These are phyloP conservation scores for Penstemon newberryi DNA, from an alignment of 257 asterid species.

Conservation along the genomic window DNA sequence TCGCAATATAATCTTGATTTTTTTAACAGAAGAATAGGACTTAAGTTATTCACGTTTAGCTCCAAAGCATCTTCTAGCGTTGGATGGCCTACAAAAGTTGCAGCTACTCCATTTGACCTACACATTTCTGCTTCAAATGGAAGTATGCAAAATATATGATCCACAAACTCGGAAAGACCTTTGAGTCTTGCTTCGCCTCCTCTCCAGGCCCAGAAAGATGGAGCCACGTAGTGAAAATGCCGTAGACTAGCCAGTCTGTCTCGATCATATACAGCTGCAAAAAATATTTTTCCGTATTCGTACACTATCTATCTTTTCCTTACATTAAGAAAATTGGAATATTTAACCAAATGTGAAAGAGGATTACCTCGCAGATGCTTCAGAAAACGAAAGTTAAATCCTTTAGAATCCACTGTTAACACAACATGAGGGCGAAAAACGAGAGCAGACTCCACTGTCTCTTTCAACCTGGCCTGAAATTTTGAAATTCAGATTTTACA, in stretches of 20 bases:
- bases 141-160: slow-evolving; percentile 88
- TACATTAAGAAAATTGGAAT: slow-evolving; percentile 33
- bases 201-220: slow-evolving; percentile 99
- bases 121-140: slow-evolving; percentile 89
- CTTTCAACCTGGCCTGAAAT: slow-evolving; percentile 62
- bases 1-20: slow-evolving; percentile 1
- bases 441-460: slow-evolving; percentile 70
- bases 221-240: slow-evolving; percentile 93
- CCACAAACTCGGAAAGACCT: slow-evolving; percentile 69
- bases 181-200: slow-evolving; percentile 89
- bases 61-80: slow-evolving; percentile 76
- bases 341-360: slow-evolving; percentile 15
- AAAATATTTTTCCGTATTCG: slow-evolving; percentile 49
- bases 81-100: slow-evolving; percentile 97
- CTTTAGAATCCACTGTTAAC: slow-evolving; percentile 90
- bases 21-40: slow-evolving; percentile 4
- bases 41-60: slow-evolving; percentile 46
- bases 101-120: slow-evolving; percentile 66
- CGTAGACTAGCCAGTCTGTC: slow-evolving; percentile 49
- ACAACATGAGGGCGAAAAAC: slow-evolving; percentile 83
- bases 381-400: slow-evolving; percentile 86
- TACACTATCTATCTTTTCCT: slow-evolving; percentile 37
- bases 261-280: slow-evolving; percentile 66
- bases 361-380: slow-evolving; percentile 70
- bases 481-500: slow-evolving; percentile 24